Percentiles rank a stretch among this genome's conserved stretches.
Conservation (phyloP, 495 filamentous ascomycete species). For the Penicillium coffeae region DNA sequence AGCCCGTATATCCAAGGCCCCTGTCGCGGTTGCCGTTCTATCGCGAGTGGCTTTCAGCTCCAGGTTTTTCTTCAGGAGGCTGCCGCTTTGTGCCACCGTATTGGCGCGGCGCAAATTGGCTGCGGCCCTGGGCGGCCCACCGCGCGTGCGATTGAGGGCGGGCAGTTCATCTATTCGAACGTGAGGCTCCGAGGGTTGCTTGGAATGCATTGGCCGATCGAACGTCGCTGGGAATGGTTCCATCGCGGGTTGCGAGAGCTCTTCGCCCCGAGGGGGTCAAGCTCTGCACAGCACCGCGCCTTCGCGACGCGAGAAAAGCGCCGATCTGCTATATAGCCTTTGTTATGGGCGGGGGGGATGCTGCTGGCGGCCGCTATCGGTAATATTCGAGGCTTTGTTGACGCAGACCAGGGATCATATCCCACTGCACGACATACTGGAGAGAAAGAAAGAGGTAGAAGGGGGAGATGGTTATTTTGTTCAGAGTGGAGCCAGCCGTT, state of each 20-base stretch:
- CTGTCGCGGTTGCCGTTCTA: slow-evolving; percentile 14
- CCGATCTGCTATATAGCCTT: no score
- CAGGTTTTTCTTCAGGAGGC: slow-evolving; percentile 29
- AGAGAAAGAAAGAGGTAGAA: background rate
- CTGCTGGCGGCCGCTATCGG: no score
- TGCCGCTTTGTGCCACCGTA: slow-evolving; percentile 37
- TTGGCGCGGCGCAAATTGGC: slow-evolving; percentile 38
- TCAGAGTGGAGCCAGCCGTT: slow-evolving; percentile 11
- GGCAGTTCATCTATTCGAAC: slow-evolving; percentile 21
- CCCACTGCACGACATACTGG: background rate
- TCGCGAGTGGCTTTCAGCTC: slow-evolving; percentile 30
- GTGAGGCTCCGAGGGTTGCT: slow-evolving; percentile 13
- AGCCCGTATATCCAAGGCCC: slow-evolving; percentile 22
- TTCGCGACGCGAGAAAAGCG: slow-evolving; percentile 13
- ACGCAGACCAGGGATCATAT: no score
- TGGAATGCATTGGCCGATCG: slow-evolving; percentile 14
- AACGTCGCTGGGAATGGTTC: slow-evolving; percentile 17
- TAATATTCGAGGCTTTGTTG: no score
- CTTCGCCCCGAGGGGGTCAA: background rate
- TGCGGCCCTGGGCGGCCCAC: slow-evolving; percentile 20
- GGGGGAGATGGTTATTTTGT: slow-evolving; percentile 1
- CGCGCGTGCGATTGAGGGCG: slow-evolving; percentile 10
- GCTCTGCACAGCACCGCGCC: slow-evolving; percentile 15
- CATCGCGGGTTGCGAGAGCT: slow-evolving; percentile 18
- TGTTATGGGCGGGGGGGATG: no score